phyloP scores from a whole-genome alignment of 176 grass and related monocot species.

The Cenchrus purpureus region DNA sequence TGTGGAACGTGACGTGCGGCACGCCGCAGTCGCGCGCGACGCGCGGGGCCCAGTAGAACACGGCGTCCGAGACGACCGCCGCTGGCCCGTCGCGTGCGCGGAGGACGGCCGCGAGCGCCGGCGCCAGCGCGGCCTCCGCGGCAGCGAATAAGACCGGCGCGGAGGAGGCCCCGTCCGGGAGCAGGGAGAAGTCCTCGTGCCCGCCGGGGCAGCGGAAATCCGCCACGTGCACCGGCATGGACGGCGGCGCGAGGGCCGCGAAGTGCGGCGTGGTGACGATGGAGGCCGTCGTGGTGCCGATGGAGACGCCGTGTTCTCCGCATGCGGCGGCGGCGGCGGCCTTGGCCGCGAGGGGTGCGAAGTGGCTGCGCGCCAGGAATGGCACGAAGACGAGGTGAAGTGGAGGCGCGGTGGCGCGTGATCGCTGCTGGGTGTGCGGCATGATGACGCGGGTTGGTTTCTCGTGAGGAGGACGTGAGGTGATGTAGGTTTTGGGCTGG shows the following conservation, averaged over 20 bases:
- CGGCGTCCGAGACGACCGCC: constrained; percentile 43
- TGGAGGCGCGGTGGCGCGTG: not conserved
- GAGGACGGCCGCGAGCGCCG: constrained; percentile 10
- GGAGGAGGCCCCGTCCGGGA: constrained; percentile 24
- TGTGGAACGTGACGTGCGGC: constrained; percentile 59
- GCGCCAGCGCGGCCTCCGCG: constrained; percentile 27
- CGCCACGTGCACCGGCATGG: constrained; percentile 20
- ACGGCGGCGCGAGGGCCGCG: not conserved
- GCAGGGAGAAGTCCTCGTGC: constrained; percentile 51
- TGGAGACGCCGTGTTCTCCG: not conserved
- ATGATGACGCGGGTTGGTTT: not conserved
- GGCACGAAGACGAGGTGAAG: constrained; percentile 51
- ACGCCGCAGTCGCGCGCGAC: constrained; percentile 44
- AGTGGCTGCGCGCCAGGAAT: constrained; percentile 60
- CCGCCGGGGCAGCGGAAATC: constrained; percentile 29
- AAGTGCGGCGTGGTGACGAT: constrained; percentile 53
- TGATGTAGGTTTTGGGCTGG: not conserved
- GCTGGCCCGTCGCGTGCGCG: not conserved
- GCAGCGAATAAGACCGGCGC: constrained; percentile 38
- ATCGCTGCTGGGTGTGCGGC: no score
- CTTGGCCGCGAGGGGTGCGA: constrained; percentile 26
- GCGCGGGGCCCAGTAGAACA: constrained; percentile 49
- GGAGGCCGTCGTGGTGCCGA: not conserved
- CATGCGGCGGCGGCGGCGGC: constrained; percentile 9
- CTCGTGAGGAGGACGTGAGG: not conserved